Conservation (phyloP, 2,329 filamentous ascomycete genomes). For the Emergomyces africanus region DNA sequence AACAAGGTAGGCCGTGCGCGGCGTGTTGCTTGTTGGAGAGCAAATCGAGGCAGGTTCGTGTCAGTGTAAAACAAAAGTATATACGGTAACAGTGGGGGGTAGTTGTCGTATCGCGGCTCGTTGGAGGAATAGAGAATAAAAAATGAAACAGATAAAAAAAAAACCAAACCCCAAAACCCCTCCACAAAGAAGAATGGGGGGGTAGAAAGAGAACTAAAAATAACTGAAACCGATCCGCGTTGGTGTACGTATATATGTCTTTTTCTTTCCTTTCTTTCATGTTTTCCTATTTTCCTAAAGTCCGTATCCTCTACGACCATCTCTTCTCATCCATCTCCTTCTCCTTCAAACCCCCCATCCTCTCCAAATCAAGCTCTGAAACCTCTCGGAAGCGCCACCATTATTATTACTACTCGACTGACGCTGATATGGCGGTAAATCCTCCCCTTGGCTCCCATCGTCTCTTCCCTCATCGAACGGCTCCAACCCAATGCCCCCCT, state of each 20-base stretch:
- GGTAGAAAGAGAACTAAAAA: background rate
- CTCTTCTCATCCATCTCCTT: constrained; percentile 45
- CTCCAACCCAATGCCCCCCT: constrained; percentile 72
- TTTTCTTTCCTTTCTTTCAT: background rate
- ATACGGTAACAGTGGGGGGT: too few species aligned
- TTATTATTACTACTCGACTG: constrained; percentile 39
- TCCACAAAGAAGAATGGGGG: background rate
- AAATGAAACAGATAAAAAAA: too few species aligned
- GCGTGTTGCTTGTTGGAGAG: too few species aligned
- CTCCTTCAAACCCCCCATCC: constrained; percentile 89
- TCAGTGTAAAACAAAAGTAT: too few species aligned
- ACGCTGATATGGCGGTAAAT: constrained; percentile 76
- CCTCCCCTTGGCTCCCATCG: background rate
- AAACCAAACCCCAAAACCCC: background rate
- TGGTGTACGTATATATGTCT: background rate
- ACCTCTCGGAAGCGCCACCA: constrained; percentile 47
- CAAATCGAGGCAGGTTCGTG: too few species aligned
- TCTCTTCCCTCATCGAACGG: constrained; percentile 48
- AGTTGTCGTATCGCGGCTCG: too few species aligned
- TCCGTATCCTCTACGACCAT: constrained; percentile 19
- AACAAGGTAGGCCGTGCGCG: too few species aligned
- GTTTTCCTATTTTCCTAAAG: background rate
- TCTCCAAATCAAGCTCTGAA: constrained; percentile 90
- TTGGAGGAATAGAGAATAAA: too few species aligned
- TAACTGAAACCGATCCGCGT: background rate